Evolutionary conservation across 371 early-diverging fungal species (phyloP), one percentile per base, ranked within the genome.

Genomic region (Fennellomyces sp.): DNA sequence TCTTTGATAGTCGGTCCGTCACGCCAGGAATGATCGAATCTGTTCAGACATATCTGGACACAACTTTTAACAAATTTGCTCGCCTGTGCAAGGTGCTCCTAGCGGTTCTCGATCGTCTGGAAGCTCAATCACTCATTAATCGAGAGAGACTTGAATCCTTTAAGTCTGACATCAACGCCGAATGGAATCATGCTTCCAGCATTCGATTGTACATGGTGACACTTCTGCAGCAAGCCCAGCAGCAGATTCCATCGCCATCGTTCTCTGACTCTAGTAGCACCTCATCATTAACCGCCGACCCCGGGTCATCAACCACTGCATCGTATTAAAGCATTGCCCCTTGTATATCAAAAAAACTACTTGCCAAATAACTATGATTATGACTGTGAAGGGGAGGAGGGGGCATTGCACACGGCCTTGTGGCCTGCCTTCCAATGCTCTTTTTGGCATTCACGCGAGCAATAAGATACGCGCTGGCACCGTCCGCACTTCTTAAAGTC

Each of bases 341-440:
- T n/a, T n/a, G n/a, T n/a, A n/a, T n/a, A n/a, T n/a, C n/a, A n/a
- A n/a, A n/a, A n/a, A n/a, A n/a, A n/a, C n/a, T n/a, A n/a, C n/a
- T n/a, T n/a, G n/a, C n/a, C n/a, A n/a, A n/a, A n/a, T n/a, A n/a
- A n/a, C n/a, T n/a, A 50, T 10, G 10, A 12, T 50, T 13, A 12
- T 50, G 13, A 11, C 8, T 50, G 19, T 28, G 27, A 4, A 6
- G 51, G 15, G 21, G 29, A 49, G 13, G 50, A 21, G 48, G 11
- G 5, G 17, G n/a, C 36, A 27, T 6, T 74, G 72, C 86, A 86
- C 27, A 68, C 72, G 29, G 67, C 73, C 64, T 82, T 81, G 63
- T 86, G 86, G 2, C 84, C 80, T 27, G 61, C 31, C 65, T 83
- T 85, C 86, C 86, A 86, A 60, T 86, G 83, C n/a, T 78, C 76